These are phyloP conservation scores for Aspergillus ochraceoroseus DNA, from an alignment of 2,329 filamentous ascomycete species.

Conservation along the genomic window DNA sequence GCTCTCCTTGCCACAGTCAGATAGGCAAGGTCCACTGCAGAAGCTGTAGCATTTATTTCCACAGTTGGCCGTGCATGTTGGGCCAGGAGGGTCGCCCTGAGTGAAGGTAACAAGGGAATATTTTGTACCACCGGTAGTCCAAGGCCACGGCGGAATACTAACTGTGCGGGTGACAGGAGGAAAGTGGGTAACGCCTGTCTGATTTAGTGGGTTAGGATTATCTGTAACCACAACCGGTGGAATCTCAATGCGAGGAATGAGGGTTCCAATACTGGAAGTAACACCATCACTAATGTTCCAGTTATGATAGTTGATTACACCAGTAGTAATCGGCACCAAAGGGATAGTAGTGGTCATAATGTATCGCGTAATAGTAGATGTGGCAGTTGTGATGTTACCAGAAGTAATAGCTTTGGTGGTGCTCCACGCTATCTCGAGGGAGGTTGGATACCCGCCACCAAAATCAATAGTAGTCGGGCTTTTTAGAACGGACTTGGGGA, in stretches of 20 bases:
- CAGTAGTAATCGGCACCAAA: slow-evolving; percentile 3
- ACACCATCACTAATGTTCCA: slow-evolving; percentile 15
- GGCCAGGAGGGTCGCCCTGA: too few relatives aligned
- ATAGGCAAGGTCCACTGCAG: too few relatives aligned
- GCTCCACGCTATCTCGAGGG: slow-evolving; percentile 7
- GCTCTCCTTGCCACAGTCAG: too few relatives aligned
- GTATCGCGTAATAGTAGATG: slow-evolving; percentile 9
- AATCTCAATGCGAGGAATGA: slow-evolving; percentile 14
- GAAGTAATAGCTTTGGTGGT: slow-evolving; percentile 5
- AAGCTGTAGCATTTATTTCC: too few relatives aligned
- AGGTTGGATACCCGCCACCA: slow-evolving; percentile 6
- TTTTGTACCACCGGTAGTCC: too few relatives aligned
- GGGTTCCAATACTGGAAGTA: slow-evolving; percentile 1
- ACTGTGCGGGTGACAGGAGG: too few relatives aligned
- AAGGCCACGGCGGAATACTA: too few relatives aligned
- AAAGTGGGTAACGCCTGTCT: too few relatives aligned
- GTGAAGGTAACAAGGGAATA: too few relatives aligned
- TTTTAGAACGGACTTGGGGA: not conserved
- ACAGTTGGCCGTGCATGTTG: too few relatives aligned
- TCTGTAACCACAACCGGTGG: slow-evolving; percentile 9
- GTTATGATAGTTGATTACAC: slow-evolving; percentile 12
- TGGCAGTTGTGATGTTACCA: slow-evolving; percentile 3
- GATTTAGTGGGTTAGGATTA: too few relatives aligned
- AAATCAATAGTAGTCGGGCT: not conserved
- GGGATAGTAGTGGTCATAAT: slow-evolving; percentile 12